Evolutionary conservation across 257 asterid genomes (phyloP).

Genomic region (Jacaranda copaia): DNA sequence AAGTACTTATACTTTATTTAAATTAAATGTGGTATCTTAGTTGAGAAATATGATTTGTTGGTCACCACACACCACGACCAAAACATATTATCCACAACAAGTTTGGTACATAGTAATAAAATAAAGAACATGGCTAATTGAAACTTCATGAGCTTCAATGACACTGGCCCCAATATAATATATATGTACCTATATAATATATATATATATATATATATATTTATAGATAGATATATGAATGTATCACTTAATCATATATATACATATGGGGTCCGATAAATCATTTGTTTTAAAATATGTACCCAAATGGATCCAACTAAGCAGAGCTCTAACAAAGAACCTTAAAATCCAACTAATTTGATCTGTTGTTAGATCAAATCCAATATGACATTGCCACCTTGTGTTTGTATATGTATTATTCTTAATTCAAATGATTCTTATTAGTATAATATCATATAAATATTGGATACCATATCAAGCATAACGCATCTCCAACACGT

Average conservation of each 20-base stretch:
- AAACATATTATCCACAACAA: not conserved
- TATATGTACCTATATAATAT: no score
- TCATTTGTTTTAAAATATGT: constrained; percentile 1
- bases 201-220: not conserved
- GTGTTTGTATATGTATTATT: not conserved
- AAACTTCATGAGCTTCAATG: not conserved
- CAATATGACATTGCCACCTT: not conserved
- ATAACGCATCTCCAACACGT: no score
- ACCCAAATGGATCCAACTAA: not conserved
- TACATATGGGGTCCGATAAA: not conserved
- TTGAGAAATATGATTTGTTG: no score
- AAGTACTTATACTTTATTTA: no score
- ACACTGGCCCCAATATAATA: not conserved
- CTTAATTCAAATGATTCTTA: no score
- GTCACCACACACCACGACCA: not conserved
- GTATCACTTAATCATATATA: not conserved
- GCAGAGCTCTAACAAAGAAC: not conserved
- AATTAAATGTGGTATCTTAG: no score
- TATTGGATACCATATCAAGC: no score
- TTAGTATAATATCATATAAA: no score
- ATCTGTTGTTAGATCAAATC: not conserved
- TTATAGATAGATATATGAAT: not conserved
- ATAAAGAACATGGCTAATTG: not conserved
- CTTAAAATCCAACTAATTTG: not conserved
- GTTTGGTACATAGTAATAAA: not conserved